Evolutionary conservation across 2,329 filamentous ascomycete species (phyloP), one percentile per base, ranked within the genome.

Genomic region (Pezicula carpinea): DNA sequence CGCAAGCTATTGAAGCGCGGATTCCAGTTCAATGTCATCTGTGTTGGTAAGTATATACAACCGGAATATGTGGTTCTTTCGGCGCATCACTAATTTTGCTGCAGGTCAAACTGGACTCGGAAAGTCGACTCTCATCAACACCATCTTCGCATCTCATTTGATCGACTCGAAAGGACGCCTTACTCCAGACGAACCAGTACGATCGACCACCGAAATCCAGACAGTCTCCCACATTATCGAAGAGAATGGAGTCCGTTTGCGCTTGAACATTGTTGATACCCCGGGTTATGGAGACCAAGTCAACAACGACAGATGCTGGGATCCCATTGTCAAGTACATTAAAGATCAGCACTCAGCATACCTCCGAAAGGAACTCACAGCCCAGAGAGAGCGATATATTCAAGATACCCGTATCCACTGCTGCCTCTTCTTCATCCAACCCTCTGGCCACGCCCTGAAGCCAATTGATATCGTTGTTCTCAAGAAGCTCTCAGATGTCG

Each of bases 221-320:
- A 86, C 90, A 44, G 92, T 93, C 58, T 97, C 93, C 56, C 93
- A 99, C 76, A 90, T 96, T 70, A 96, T 99, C 67, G 93, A 99
- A 79, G 93, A 99, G 77, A 99, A 99, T 69, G 93, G 93, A 61
- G 93, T 99, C 60, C 91, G 93, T 66, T 84, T 99, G 64, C 83
- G 93, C 63, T 79, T 99, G 65, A 99, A 97, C 82, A 99, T 99
- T 65, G 93, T 99, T 64, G 93, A 99, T 69, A 99, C 93, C 55
- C 93, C 93, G 55, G 93, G 93, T 56, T 99, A 99, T 65, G 93
- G 93, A 66, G 93, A 99, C 65, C 83, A 96, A 66, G 93, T 99
- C 72, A 99, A 99, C 82, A 99, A 99, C 72, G 93, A 99, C 76
- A 87, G 93, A 80, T 99, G 93, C 84, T 99, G 93, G 93, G 93